Conservation (phyloP, 768 basidiomycete genomes). For the Auriscalpium microsporum region DNA sequence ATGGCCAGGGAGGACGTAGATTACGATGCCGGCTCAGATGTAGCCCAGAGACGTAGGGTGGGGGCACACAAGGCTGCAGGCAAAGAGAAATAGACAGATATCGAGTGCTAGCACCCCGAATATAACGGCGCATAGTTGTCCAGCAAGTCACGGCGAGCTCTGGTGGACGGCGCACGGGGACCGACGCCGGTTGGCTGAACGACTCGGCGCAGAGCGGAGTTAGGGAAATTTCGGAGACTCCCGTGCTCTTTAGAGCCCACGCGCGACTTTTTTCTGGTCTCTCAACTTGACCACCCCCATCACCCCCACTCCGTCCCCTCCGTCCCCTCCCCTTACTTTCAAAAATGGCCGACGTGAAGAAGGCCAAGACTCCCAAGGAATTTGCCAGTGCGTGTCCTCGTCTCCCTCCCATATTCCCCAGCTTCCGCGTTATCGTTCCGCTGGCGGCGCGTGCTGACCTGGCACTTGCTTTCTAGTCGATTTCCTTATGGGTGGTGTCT, state of each 20-base stretch:
- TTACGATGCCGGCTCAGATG: too few relatives aligned
- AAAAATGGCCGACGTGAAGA: slow-evolving; percentile 82
- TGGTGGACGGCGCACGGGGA: too few relatives aligned
- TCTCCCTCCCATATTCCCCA: not conserved
- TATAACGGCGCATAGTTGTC: too few relatives aligned
- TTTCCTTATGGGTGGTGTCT: slow-evolving; percentile 96
- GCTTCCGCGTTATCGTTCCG: not conserved
- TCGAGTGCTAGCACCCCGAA: too few relatives aligned
- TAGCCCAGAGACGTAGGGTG: too few relatives aligned
- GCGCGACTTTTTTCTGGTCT: slow-evolving; percentile 37
- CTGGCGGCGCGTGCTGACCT: slow-evolving; percentile 25
- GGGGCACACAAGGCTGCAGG: too few relatives aligned
- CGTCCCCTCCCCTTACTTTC: slow-evolving; percentile 28
- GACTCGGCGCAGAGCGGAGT: slow-evolving; percentile 17
- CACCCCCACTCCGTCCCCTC: slow-evolving; percentile 43
- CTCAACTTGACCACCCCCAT: slow-evolving; percentile 34
- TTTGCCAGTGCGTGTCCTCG: slow-evolving; percentile 61
- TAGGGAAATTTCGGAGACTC: slow-evolving; percentile 23
- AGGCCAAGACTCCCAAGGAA: slow-evolving; percentile 83
- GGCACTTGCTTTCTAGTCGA: slow-evolving; percentile 46
- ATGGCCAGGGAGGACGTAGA: too few relatives aligned
- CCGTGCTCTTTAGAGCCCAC: slow-evolving; percentile 28
- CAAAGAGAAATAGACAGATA: too few relatives aligned
- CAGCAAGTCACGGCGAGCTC: too few relatives aligned
- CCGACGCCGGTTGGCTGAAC: too few relatives aligned